These are phyloP conservation scores for Ustilaginoidea virens DNA, from an alignment of 2,329 filamentous ascomycete genomes.

Conservation along the genomic window DNA sequence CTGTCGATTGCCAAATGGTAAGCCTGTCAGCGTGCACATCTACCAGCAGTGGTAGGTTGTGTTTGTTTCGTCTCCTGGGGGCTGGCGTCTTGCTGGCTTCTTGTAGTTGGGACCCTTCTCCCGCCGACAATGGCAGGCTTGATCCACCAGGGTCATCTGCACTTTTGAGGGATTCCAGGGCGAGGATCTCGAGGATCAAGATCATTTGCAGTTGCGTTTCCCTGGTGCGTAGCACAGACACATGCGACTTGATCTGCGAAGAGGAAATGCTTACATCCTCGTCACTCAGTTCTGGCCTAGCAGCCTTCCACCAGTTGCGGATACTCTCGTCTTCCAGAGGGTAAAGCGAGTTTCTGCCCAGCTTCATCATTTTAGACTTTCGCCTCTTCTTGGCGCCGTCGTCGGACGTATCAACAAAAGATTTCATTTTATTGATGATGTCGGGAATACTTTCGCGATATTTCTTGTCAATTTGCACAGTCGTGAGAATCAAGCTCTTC, in stretches of 20 bases:
- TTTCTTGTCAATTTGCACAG: constrained; percentile 60
- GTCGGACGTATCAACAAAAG: constrained; percentile 40
- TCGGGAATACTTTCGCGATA: constrained; percentile 56
- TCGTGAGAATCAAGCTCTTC: constrained; percentile 51
- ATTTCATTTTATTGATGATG: constrained; percentile 41
- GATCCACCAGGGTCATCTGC: constrained; percentile 25
- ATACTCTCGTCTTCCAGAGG: constrained; percentile 49
- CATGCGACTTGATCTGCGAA: constrained; percentile 42
- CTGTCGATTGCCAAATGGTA: constrained; percentile 72
- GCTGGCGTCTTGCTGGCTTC: constrained; percentile 14
- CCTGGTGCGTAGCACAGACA: constrained; percentile 52
- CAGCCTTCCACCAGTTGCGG: constrained; percentile 53
- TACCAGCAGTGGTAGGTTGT: constrained; percentile 49
- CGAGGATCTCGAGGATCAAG: constrained; percentile 60
- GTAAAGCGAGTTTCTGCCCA: constrained; percentile 55
- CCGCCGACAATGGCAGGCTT: constrained; percentile 29
- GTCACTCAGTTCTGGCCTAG: constrained; percentile 34
- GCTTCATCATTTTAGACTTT: constrained; percentile 48
- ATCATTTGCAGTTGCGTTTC: constrained; percentile 75
- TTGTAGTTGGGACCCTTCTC: constrained; percentile 14
- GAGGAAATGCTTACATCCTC: constrained; percentile 31
- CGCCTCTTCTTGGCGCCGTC: constrained; percentile 28
- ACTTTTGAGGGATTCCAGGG: constrained; percentile 42
- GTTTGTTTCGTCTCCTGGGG: constrained; percentile 41
- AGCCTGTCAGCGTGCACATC: constrained; percentile 64